Evolutionary conservation across 805 yeast species (phyloP), one percentile per base, ranked within the genome.

Genomic region (Saccharomycopsis vini): DNA sequence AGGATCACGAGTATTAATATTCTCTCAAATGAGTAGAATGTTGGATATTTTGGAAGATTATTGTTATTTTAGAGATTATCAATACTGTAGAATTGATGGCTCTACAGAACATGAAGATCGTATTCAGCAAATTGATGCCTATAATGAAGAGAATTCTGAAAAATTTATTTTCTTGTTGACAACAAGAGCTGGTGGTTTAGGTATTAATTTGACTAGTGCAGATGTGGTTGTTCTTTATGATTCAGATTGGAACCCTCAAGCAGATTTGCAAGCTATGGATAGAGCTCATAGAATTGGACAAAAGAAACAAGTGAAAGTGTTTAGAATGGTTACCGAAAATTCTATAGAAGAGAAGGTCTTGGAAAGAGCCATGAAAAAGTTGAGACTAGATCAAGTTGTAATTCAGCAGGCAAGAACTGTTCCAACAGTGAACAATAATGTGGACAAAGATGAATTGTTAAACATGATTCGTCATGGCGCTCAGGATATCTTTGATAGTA

Each of bases 211-310:
- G 55, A 83, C 92, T 3, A 66, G 79, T n/a, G 92, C 92, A 1
- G 89, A 83, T 60, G 68, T 79, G 50, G 94, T 83, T 38, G 73
- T 83, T 2, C 61, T 83, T 36, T 83, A 68, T 57, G 94, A 83
- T 62, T 79, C 88, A 3, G 94, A 83, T 59, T 83, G 94, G 94
- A 83, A 83, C 53, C 94, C 94, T 1, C 94, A 83, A 57, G 92
- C 90, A 3, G 94, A 83, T 68, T 70, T 83, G 52, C 94, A 83
- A 61, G 90, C 90, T 1, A 83, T 83, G 92, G 94, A 83, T 58
- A 72, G 94, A 66, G 92, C 92, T 0, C 94, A 83, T 61, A 73
- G 94, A 69, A 83, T 83, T 57, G 94, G 94, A 5, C 94, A 83
- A 59, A 83, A 81, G 36, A 83, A 82, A 52, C 94, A 83, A 59